Evolutionary conservation across 2,329 filamentous ascomycete genomes (phyloP).

Genomic region (Diaporthe eres): DNA sequence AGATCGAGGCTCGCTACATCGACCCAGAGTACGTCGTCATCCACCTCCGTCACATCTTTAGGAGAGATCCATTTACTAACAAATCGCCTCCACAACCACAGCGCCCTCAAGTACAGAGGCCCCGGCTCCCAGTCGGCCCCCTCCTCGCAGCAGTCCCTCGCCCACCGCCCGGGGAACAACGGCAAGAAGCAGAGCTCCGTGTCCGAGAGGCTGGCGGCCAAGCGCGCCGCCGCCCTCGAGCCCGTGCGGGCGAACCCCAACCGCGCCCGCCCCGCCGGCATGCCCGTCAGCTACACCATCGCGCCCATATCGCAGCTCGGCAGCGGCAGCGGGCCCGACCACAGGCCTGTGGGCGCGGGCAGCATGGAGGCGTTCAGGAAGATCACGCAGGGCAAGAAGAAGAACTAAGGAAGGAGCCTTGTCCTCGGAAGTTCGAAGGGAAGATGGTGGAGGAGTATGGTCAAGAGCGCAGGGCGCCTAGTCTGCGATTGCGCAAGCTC

Average conservation of each 20-base stretch:
- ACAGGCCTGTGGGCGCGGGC: slow-evolving; percentile 73
- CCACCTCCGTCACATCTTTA: not conserved
- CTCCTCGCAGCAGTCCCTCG: slow-evolving; percentile 55
- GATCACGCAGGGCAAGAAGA: slow-evolving; percentile 76
- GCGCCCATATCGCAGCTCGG: slow-evolving; percentile 70
- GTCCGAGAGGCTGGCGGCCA: slow-evolving; percentile 48
- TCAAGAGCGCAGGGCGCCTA: not conserved
- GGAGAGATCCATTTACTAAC: slow-evolving; percentile 1
- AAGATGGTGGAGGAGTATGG: no score
- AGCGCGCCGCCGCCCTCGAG: slow-evolving; percentile 58
- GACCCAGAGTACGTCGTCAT: slow-evolving; percentile 69
- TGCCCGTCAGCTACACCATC: slow-evolving; percentile 71
- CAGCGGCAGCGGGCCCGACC: slow-evolving; percentile 69
- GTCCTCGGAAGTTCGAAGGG: not conserved
- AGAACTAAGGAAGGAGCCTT: slow-evolving; percentile 47
- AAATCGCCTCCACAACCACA: slow-evolving; percentile 58
- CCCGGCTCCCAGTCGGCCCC: slow-evolving; percentile 54
- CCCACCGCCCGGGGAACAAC: slow-evolving; percentile 59
- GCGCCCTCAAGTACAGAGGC: slow-evolving; percentile 55
- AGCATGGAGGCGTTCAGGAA: slow-evolving; percentile 76
- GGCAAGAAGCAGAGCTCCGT: slow-evolving; percentile 45
- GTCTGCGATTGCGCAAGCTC: not conserved
- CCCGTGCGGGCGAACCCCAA: slow-evolving; percentile 66
- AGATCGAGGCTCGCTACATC: slow-evolving; percentile 74
- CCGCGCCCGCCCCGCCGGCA: slow-evolving; percentile 68